A percentile compares a stretch with the other conserved stretches of the same genome.
These are phyloP conservation scores for Cadophora sp. DNA, from an alignment of 2,329 filamentous ascomycete genomes.

Conservation along the genomic window DNA sequence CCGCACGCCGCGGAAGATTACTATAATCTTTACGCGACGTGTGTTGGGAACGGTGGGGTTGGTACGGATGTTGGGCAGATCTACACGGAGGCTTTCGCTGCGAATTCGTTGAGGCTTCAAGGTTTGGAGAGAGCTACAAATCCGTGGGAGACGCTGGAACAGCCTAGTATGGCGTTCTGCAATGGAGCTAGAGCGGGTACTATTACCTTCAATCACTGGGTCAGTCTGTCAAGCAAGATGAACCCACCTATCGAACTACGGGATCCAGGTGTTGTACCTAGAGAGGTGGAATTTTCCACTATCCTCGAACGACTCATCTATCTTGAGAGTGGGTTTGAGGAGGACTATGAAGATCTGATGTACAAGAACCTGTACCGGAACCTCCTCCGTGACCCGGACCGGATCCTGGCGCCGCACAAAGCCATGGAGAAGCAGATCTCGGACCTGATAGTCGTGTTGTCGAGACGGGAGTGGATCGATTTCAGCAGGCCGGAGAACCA, in stretches of 20 bases:
- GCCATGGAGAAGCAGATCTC: slow-evolving; percentile 74
- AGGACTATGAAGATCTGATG: slow-evolving; percentile 62
- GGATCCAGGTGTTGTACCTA: slow-evolving; percentile 64
- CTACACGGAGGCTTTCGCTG: slow-evolving; percentile 36
- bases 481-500: slow-evolving; percentile 75
- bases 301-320: slow-evolving; percentile 66
- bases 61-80: slow-evolving; percentile 36
- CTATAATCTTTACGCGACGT: slow-evolving; percentile 62
- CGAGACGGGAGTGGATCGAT: slow-evolving; percentile 75
- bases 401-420: slow-evolving; percentile 64
- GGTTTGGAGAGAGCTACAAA: slow-evolving; percentile 31
- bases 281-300: slow-evolving; percentile 63
- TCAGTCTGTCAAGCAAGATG: slow-evolving; percentile 61
- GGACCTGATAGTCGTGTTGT: slow-evolving; percentile 73
- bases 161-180: slow-evolving; percentile 73
- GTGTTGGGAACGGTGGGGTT: slow-evolving; percentile 50
- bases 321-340: slow-evolving; percentile 62
- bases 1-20: slow-evolving; percentile 61
- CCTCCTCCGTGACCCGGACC: slow-evolving; percentile 72
- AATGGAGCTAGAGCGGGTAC: slow-evolving; percentile 73
- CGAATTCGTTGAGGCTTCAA: slow-evolving; percentile 28
- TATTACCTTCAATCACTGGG: slow-evolving; percentile 75
- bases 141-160: slow-evolving; percentile 76
- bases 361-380: slow-evolving; percentile 71
- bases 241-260: slow-evolving; percentile 63